Base-by-base conservation (phyloP, 202 grass and related monocot species). In the Schoenoplectus triqueter region DNA sequence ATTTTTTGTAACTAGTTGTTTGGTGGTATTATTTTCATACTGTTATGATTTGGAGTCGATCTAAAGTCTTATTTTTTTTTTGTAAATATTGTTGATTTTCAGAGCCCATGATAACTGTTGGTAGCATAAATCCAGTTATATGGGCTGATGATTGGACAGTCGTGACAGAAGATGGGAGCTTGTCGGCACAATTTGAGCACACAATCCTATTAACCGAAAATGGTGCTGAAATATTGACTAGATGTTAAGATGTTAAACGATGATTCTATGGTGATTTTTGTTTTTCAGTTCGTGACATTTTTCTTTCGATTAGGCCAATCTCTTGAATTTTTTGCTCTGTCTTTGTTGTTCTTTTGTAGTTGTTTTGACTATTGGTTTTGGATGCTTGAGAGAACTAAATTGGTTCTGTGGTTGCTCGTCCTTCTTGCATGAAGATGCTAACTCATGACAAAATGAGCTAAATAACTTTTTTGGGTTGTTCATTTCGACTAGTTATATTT, bases 81-180 rank as follows among this genome's bases (percentile, higher is more conserved):
- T 47, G 59, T 56, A 17, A 64, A 49, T 41, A 18, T 59, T 78
- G 59, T 65, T 55, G 56, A 8, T 65, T 41, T 10, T 13, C 31
- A 98, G 95, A 98, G 87, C 92, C 95, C 19, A 95, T 98, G 95
- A 40, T 98, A 88, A 95, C 92, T 71, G 61, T 95, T 7, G 95
- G 95, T 64, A 93, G 91, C 92, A 92, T 85, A 81, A 88, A 90
- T 61, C 85, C 89, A 74, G 86, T 84, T 45, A 95, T 95, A 74
- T 98, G 95, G 95, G 81, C 87, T 1, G 95, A 98, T 87, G 87
- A 93, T 69, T 98, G 92, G 92, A 95, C 95, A 13, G 95, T 92
- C 0, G 92, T 98, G 55, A 98, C 95, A 2, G 88, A 95, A 88
- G 95, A 98, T 41, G 85, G 92, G 45, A 92, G 91, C 81, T 78